Conservation (phyloP, 352 stramenopile genomes). For the Globisporangium emineosum region DNA sequence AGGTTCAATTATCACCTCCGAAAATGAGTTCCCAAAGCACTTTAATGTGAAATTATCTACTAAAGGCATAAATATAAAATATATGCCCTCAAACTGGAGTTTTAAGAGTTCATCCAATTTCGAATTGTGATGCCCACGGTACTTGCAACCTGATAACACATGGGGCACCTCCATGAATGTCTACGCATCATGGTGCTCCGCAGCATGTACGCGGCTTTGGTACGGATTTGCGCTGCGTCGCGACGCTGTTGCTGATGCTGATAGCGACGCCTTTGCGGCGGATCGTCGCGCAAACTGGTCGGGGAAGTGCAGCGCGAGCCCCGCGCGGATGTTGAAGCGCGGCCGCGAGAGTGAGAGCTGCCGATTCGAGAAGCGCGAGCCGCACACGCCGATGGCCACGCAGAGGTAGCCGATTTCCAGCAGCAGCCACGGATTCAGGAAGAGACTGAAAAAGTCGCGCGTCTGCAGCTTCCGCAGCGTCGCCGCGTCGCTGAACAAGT, state of each 20-base stretch:
- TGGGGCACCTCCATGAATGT: too few species aligned
- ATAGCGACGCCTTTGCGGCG: not conserved
- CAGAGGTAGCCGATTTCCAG: slow-evolving; percentile 55
- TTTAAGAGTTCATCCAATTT: too few species aligned
- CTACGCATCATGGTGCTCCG: slow-evolving; percentile 2
- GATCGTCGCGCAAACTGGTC: slow-evolving; percentile 4
- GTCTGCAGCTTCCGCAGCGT: slow-evolving; percentile 28
- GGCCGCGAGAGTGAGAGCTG: slow-evolving; percentile 58
- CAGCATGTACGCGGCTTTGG: not conserved
- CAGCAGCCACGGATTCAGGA: slow-evolving; percentile 46
- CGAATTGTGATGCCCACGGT: not conserved
- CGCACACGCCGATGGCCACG: slow-evolving; percentile 52
- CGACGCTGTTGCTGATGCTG: not conserved
- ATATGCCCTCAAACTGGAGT: too few species aligned
- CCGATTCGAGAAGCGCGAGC: slow-evolving; percentile 47
- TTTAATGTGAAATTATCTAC: too few species aligned
- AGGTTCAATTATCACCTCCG: too few species aligned
- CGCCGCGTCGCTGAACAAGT: slow-evolving; percentile 18
- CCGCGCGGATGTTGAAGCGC: slow-evolving; percentile 55
- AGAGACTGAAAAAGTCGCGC: slow-evolving; percentile 44
- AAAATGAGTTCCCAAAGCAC: too few species aligned
- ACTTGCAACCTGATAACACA: not conserved
- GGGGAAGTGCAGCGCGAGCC: slow-evolving; percentile 45
- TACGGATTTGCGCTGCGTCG: not conserved
- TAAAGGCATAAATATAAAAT: too few species aligned